Conservation (phyloP, 2,329 filamentous ascomycete species). For the Microsporum canis region DNA sequence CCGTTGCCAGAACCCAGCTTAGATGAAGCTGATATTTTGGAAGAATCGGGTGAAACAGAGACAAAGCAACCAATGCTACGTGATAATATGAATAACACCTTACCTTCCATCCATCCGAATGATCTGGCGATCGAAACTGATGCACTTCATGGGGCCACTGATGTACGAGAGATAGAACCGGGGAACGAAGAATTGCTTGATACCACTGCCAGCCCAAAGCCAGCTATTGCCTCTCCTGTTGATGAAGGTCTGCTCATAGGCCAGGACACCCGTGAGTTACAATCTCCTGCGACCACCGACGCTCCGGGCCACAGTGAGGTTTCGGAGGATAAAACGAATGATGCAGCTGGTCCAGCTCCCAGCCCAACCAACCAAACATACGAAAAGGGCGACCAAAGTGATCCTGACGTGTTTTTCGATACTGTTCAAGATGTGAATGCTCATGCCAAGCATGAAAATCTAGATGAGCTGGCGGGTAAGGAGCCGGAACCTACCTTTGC, state of each 20-base stretch:
- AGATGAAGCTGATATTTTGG: background rate
- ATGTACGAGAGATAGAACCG: background rate
- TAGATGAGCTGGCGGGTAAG: background rate
- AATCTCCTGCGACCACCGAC: background rate
- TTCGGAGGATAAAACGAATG: background rate
- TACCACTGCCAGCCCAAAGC: background rate
- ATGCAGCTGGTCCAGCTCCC: background rate
- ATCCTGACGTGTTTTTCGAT: background rate
- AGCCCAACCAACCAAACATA: background rate
- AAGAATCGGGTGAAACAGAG: background rate
- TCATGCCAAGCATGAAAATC: background rate
- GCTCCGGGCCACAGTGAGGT: background rate
- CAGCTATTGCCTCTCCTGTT: background rate
- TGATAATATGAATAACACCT: background rate
- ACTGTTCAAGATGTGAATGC: background rate
- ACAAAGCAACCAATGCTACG: background rate
- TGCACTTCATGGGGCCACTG: background rate
- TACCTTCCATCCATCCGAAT: background rate
- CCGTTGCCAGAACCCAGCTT: background rate
- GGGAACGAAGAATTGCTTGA: background rate
- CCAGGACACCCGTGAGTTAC: background rate
- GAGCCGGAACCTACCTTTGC: background rate
- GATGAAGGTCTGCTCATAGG: background rate
- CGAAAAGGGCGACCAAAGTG: background rate
- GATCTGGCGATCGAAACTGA: background rate